Evolutionary conservation across 2,329 filamentous ascomycete genomes (phyloP).

Genomic region (Xylaria sp.): DNA sequence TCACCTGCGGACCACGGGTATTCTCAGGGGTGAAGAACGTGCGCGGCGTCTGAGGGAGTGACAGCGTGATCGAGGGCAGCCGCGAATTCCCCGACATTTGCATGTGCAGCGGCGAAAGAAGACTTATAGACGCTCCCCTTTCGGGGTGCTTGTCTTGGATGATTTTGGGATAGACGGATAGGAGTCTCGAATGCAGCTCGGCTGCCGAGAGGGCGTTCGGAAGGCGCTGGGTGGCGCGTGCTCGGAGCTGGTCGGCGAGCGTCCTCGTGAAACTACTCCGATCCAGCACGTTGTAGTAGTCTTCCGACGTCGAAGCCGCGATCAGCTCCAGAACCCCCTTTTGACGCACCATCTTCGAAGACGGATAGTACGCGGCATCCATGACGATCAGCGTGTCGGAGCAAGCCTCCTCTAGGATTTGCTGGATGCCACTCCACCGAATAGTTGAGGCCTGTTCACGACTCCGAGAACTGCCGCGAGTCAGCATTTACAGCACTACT

Average conservation of each 20-base stretch:
- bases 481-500: slow-evolving; percentile 24
- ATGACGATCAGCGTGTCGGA: slow-evolving; percentile 61
- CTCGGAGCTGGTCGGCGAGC: slow-evolving; percentile 53
- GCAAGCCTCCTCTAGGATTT: slow-evolving; percentile 57
- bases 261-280: slow-evolving; percentile 56
- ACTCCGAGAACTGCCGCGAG: slow-evolving; percentile 48
- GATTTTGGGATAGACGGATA: slow-evolving; percentile 55
- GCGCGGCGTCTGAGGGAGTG: slow-evolving; percentile 48
- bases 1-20: slow-evolving; percentile 46
- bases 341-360: slow-evolving; percentile 54
- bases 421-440: slow-evolving; percentile 60
- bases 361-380: slow-evolving; percentile 62
- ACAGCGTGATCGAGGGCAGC: slow-evolving; percentile 59
- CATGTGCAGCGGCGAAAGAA: slow-evolving; percentile 58
- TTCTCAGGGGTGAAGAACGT: slow-evolving; percentile 45
- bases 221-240: slow-evolving; percentile 47
- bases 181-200: slow-evolving; percentile 57
- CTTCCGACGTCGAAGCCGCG: slow-evolving; percentile 57
- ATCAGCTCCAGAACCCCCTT: slow-evolving; percentile 60
- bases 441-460: slow-evolving; percentile 50
- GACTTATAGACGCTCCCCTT: slow-evolving; percentile 50
- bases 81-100: slow-evolving; percentile 57
- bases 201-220: slow-evolving; percentile 52
- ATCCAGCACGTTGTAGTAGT: slow-evolving; percentile 51
- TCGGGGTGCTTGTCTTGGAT: slow-evolving; percentile 54